Evolutionary conservation across 1,284 basidiomycete species (phyloP).

Genomic region (Cystobasidiaceae sp.): DNA sequence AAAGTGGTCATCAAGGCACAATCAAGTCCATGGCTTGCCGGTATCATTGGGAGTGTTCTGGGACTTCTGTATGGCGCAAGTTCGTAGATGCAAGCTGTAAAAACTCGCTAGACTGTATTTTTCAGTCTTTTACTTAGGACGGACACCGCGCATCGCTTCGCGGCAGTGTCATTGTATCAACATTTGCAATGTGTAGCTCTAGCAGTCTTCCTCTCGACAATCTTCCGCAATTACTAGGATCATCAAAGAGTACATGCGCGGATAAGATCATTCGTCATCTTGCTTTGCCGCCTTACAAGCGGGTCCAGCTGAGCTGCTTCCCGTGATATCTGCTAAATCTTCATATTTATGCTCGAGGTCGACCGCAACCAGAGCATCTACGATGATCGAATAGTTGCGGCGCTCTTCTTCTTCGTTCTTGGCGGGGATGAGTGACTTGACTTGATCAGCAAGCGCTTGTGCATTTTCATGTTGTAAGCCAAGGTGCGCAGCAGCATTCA

Average conservation of each 20-base stretch:
- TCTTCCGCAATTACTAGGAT: too few species aligned
- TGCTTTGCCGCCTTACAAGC: neutral
- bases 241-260: neutral
- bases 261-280: neutral
- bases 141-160: too few species aligned
- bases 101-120: neutral
- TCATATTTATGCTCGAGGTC: slow-evolving; percentile 27
- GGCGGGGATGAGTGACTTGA: slow-evolving; percentile 1
- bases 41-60: slow-evolving; percentile 7
- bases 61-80: slow-evolving; percentile 19
- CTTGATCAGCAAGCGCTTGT: neutral
- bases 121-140: too few species aligned
- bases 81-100: neutral
- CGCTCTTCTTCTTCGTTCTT: slow-evolving; percentile 4
- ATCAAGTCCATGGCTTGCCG: slow-evolving; percentile 13
- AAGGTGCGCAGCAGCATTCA: slow-evolving; percentile 24
- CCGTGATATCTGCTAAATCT: neutral
- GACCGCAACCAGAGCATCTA: slow-evolving; percentile 17
- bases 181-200: too few species aligned
- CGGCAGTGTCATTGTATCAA: too few species aligned
- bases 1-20: slow-evolving; percentile 15
- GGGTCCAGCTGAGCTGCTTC: neutral
- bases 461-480: slow-evolving; percentile 10
- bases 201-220: too few species aligned
- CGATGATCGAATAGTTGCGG: slow-evolving; percentile 5